Base-by-base conservation (phyloP, 371 early-diverging fungal species). In the Neoconidiobolus thromboides region DNA sequence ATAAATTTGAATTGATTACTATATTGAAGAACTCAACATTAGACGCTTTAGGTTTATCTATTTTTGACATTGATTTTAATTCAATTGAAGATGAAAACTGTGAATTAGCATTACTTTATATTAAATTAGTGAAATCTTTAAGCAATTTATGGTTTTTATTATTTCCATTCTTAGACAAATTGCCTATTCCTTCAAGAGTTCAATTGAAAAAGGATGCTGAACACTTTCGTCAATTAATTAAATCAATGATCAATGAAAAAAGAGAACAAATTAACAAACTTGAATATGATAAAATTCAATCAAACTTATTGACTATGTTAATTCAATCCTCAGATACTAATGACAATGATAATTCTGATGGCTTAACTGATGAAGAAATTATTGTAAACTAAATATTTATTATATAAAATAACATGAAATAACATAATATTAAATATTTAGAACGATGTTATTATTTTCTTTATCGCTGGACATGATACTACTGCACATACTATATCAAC, bases 381-480 rank as follows among this genome's bases (percentile, higher is more conserved):
- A 43, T 68, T 48, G 26, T 26, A 26, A 26, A 26, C 26, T 26
- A 26, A 26, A 26, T 26, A 26, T 26, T 26, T 26, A 26, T 26
- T 26, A 26, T 26, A 26, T 26, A 26, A 26, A 26, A 26, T 26
- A 26, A 26, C 26, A 26, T 26, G 26, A 26, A 26, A 26, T 26
- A 26, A 26, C 26, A 26, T 26, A 26, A 26, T 26, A 26, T 26
- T 26, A 26, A 26, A 26, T 26, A 26, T 65, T 10, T 42, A 67
- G 47, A 43, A 58, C 60, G 48, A 71, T 51, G 61, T 59, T 40
- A 60, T 63, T 5, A 55, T 68, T 4, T 72, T 72, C 49, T 69
- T 75, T 62, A 63, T 75, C 42, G 74, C 73, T 60, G 71, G 74
- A 1, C 76, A 75, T 48, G 73, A 72, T 15, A 72, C 73, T 2